phyloP scores from a whole-genome alignment of 2,329 filamentous ascomycete species.

The Cryphonectria radicalis region DNA sequence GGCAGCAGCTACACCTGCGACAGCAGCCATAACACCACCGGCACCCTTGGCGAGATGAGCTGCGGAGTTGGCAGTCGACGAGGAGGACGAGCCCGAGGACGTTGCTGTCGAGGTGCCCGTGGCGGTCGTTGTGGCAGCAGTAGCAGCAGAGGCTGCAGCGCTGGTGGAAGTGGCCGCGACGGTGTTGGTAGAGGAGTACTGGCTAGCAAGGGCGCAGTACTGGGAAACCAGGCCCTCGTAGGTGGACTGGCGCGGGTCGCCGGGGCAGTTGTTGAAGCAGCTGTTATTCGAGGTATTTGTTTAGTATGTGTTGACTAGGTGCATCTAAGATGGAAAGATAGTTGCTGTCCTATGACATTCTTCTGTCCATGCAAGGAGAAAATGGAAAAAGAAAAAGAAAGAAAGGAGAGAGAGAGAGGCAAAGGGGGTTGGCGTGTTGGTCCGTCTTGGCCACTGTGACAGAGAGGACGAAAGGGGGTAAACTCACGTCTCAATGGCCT shows the following conservation, averaged over 20 bases:
- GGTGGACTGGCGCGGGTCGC: conserved; percentile 45
- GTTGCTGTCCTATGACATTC: not conserved
- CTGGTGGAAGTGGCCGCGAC: conserved; percentile 32
- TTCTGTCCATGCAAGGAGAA: not conserved
- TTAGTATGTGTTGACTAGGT: conserved; percentile 8
- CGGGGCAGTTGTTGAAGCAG: conserved; percentile 63
- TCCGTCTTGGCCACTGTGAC: not conserved
- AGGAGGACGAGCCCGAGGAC: conserved; percentile 12
- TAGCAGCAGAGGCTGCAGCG: conserved; percentile 31
- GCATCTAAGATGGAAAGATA: not conserved
- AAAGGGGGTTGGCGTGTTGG: not conserved
- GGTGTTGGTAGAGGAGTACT: conserved; percentile 40
- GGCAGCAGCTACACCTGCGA: conserved; percentile 40
- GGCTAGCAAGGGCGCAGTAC: conserved; percentile 52
- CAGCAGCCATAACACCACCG: conserved; percentile 38
- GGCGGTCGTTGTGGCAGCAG: conserved; percentile 24
- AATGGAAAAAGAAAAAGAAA: not conserved
- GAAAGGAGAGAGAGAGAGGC: not conserved
- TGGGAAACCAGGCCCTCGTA: conserved; percentile 45
- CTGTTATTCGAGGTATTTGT: conserved; percentile 33
- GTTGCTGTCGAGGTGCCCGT: conserved; percentile 27
- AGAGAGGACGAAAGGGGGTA: not conserved
- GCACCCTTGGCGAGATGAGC: conserved; percentile 34
- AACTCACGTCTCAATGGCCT: conserved; percentile 52
- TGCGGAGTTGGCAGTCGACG: conserved; percentile 24